Evolutionary conservation across 331 rosid species (phyloP).

Genomic region (Cydonia oblonga): DNA sequence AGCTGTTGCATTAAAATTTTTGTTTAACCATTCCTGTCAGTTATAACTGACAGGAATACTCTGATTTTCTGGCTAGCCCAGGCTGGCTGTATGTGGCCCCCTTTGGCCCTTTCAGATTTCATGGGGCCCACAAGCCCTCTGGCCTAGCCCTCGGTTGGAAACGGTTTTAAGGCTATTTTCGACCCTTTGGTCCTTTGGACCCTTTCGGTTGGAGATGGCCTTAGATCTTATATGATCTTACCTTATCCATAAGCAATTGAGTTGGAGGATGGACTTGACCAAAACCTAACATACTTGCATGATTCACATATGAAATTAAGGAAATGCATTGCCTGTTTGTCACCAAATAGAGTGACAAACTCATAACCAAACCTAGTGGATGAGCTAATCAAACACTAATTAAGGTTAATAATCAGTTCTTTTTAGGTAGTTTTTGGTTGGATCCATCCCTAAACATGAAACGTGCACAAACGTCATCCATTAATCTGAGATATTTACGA

Average conservation of each 20-base stretch:
- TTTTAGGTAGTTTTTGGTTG: conserved; percentile 33
- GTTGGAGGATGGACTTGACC: not conserved
- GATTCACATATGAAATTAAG: not conserved
- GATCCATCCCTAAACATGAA: conserved; percentile 21
- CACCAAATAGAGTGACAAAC: conserved; percentile 2
- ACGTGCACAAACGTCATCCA: conserved; percentile 41
- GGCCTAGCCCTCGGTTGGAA: too few relatives aligned
- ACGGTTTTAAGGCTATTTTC: too few relatives aligned
- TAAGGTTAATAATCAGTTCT: not conserved
- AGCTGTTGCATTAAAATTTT: too few relatives aligned
- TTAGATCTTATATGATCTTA: too few relatives aligned
- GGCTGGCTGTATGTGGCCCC: too few relatives aligned
- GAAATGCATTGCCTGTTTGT: not conserved
- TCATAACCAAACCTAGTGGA: conserved; percentile 9
- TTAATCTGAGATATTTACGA: conserved; percentile 18
- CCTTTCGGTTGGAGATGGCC: too few relatives aligned
- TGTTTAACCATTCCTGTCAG: too few relatives aligned
- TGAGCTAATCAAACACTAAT: conserved; percentile 16
- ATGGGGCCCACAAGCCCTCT: too few relatives aligned
- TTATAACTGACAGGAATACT: too few relatives aligned
- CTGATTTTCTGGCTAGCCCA: too few relatives aligned
- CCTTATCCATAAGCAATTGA: not conserved
- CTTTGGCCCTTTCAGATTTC: too few relatives aligned
- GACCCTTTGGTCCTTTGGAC: too few relatives aligned
- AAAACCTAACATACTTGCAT: conserved; percentile 4